A percentile compares a stretch with the other conserved stretches of the same genome.
phyloP scores from a whole-genome alignment of 805 yeast genomes.

The Nakazawaea populi region DNA sequence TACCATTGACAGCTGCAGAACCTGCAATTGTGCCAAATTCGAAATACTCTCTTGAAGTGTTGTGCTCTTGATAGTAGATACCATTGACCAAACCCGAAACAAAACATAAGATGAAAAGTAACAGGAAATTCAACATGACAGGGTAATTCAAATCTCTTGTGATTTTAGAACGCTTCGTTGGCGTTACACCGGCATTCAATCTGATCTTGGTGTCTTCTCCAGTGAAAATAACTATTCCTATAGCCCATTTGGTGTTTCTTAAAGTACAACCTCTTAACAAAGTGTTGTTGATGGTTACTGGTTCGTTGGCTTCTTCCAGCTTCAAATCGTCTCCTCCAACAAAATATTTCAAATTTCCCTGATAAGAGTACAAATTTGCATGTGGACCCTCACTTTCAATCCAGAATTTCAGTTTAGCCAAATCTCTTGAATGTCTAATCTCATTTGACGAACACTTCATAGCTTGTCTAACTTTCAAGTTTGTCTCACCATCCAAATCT shows the following conservation, averaged over 20 bases:
- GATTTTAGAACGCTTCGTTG: conserved; percentile 63
- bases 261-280: conserved; percentile 68
- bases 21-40: conserved; percentile 59
- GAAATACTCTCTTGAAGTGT: conserved; percentile 45
- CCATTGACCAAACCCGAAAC: conserved; percentile 70
- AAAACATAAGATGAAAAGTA: conserved; percentile 61
- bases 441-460: conserved; percentile 44
- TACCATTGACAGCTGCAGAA: conserved; percentile 57
- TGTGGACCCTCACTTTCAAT: conserved; percentile 74
- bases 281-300: conserved; percentile 56
- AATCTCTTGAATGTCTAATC: conserved; percentile 50
- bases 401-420: conserved; percentile 51
- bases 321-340: conserved; percentile 23
- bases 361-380: conserved; percentile 55
- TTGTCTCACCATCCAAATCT: conserved; percentile 73
- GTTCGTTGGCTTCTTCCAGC: conserved; percentile 38
- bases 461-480: conserved; percentile 54
- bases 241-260: conserved; percentile 71
- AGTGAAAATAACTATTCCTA: conserved; percentile 71
- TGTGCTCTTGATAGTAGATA: conserved; percentile 38
- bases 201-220: conserved; percentile 73
- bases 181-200: conserved; percentile 74
- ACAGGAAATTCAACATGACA: conserved; percentile 55
- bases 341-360: conserved; percentile 57
- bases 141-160: conserved; percentile 62